A percentile compares a stretch with the other conserved stretches of the same genome.
Evolutionary conservation across 768 basidiomycete genomes (phyloP).

Genomic region (Mycena haematopus): DNA sequence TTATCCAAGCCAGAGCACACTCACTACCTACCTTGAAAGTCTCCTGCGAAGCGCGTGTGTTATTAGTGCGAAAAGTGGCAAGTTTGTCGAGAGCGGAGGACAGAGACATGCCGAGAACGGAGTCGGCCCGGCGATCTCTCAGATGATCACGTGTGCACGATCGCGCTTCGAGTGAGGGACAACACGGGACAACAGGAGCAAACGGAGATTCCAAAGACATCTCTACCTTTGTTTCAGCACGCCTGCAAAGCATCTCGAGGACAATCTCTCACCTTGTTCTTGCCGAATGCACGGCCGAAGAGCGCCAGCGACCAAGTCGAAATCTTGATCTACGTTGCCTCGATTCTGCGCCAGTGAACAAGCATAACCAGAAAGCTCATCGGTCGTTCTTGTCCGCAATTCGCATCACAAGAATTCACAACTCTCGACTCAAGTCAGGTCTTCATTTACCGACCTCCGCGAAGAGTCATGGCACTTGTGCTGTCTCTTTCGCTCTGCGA

Average conservation of each 20-base stretch:
- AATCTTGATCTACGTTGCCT: neutral
- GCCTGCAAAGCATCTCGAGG: neutral
- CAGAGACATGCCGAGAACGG: constrained; percentile 43
- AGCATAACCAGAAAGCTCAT: neutral
- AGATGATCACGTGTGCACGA: neutral
- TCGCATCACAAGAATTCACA: neutral
- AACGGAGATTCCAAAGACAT: neutral
- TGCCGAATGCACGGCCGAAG: constrained; percentile 1
- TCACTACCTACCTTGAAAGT: constrained; percentile 39
- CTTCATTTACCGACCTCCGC: neutral
- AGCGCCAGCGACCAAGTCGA: neutral
- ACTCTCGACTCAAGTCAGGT: neutral
- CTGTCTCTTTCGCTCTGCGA: constrained; percentile 59
- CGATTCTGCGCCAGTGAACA: neutral
- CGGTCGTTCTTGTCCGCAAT: neutral
- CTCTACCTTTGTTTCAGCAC: neutral
- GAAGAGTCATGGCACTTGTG: constrained; percentile 15
- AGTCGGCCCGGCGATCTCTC: neutral
- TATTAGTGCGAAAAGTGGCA: too few species aligned
- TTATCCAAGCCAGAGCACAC: neutral
- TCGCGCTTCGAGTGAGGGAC: neutral
- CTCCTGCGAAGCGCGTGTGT: too few species aligned
- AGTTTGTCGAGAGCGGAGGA: constrained; percentile 21
- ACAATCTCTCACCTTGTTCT: neutral
- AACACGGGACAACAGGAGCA: neutral